Evolutionary conservation across 2,329 filamentous ascomycete genomes (phyloP), one percentile per base, ranked within the genome.

Genomic region (Paecilomyces sp.): DNA sequence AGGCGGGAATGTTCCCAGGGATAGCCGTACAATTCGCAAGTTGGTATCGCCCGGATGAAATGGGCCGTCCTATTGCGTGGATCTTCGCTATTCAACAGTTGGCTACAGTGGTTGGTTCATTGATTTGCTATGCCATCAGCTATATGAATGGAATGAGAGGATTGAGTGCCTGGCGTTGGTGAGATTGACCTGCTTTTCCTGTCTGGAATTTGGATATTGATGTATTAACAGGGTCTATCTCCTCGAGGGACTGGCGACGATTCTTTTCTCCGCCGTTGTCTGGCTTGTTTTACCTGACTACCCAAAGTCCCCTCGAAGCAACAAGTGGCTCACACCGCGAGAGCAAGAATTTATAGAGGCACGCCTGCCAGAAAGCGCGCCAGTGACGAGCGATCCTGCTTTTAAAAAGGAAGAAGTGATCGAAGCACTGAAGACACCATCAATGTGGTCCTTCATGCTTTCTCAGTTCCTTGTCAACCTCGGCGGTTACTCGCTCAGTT

Each of bases 11-110:
- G 67, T 77, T 78, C 57, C 75, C 76, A 0, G 74, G 74, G 0
- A 62, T 76, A 1, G 68, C 71, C 11, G 70, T 70, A 1, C 74
- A 76, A 30, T 64, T 80, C 1, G 77, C 70, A 13, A 73, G 70
- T 60, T 80, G 78, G 72, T 81, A 81, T 58, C 71, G 76, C 1
- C 73, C 68, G 28, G 76, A 79, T 57, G 76, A 78, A 60, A 74
- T 76, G 60, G 72, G 69, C 0, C 74, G 71, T 54, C 74, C 73
- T 1, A 74, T 78, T 55, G 74, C 74, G 62, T 80, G 76, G 69
- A 77, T 77, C 66, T 80, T 79, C 60, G 73, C 67, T 1, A 74
- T 74, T 51, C 70, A 73, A 57, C 72, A 73, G 30, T 71, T 70
- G 25, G 69, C 74, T 0, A 70, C 70, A 0, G 70, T 77, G 55